Percentiles rank a stretch among this genome's conserved stretches.
These are phyloP conservation scores for Ensete glaucum DNA, from an alignment of 176 grass and related monocot species.

Conservation along the genomic window DNA sequence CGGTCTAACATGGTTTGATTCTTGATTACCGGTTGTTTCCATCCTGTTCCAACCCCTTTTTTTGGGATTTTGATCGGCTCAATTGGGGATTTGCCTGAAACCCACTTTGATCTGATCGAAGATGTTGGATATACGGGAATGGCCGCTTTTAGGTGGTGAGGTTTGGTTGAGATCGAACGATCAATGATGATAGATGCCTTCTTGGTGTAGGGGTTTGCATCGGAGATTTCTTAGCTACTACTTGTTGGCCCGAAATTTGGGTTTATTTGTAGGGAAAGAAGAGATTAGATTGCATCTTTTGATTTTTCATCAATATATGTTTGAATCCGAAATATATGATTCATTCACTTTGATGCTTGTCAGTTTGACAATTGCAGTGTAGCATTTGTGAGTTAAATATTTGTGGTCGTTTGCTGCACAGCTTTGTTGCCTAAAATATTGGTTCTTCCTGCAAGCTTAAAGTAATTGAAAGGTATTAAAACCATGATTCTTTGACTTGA, in stretches of 20 bases:
- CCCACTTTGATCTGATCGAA: not conserved
- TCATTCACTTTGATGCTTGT: too few species aligned
- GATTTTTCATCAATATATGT: not conserved
- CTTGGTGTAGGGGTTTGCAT: not conserved
- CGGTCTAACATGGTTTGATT: not conserved
- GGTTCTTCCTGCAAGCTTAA: too few species aligned
- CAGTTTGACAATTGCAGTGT: too few species aligned
- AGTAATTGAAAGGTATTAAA: too few species aligned
- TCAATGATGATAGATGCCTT: too few species aligned
- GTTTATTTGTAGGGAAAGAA: not conserved
- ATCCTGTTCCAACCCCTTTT: not conserved
- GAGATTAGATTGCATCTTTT: not conserved
- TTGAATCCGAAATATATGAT: too few species aligned
- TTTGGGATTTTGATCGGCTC: not conserved
- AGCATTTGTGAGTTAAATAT: too few species aligned
- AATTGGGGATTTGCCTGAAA: not conserved
- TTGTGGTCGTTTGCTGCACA: too few species aligned
- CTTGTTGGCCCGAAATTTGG: not conserved
- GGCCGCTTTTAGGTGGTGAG: not conserved
- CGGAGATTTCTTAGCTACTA: not conserved
- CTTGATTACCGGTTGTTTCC: not conserved
- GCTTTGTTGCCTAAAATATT: too few species aligned
- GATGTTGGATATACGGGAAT: not conserved
- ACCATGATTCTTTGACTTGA: too few species aligned
- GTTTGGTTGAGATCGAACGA: too few species aligned